Percentiles rank a stretch among this genome's conserved stretches.
These are phyloP conservation scores for Alternaria viburni DNA, from an alignment of 2,329 filamentous ascomycete species.

Conservation along the genomic window DNA sequence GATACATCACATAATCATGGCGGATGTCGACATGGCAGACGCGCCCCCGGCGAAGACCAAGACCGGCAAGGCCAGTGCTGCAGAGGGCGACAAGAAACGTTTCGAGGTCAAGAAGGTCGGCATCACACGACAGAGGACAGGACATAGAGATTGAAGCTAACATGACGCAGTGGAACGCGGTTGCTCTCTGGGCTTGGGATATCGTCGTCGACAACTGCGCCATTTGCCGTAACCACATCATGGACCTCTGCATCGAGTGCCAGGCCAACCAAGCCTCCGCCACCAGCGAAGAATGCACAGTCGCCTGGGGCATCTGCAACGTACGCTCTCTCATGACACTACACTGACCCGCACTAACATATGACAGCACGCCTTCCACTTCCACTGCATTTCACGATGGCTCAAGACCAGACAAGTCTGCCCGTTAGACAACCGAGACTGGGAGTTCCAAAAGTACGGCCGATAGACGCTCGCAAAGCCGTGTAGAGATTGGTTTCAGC, in stretches of 20 bases:
- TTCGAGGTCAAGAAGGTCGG: slow-evolving; percentile 98
- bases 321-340: slow-evolving; percentile 62
- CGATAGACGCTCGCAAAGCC: slow-evolving; percentile 51
- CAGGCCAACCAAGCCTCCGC: slow-evolving; percentile 98
- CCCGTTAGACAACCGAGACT: slow-evolving; percentile 95
- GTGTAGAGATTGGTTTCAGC: neutral
- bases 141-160: slow-evolving; percentile 22
- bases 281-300: slow-evolving; percentile 96
- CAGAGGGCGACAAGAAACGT: slow-evolving; percentile 78
- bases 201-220: slow-evolving; percentile 99
- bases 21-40: slow-evolving; percentile 96
- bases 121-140: neutral
- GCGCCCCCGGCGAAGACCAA: slow-evolving; percentile 66
- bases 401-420: slow-evolving; percentile 99
- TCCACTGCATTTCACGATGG: slow-evolving; percentile 99
- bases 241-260: slow-evolving; percentile 99
- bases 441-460: slow-evolving; percentile 99
- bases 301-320: slow-evolving; percentile 99
- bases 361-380: slow-evolving; percentile 93
- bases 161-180: slow-evolving; percentile 85
- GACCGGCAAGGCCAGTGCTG: slow-evolving; percentile 59
- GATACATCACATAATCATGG: slow-evolving; percentile 64
- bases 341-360: slow-evolving; percentile 44
- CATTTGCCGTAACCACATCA: slow-evolving; percentile 99
- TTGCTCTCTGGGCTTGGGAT: slow-evolving; percentile 98